Evolutionary conservation across 371 early-diverging fungal genomes (phyloP).

Genomic region (Lichtheimia corymbifera): DNA sequence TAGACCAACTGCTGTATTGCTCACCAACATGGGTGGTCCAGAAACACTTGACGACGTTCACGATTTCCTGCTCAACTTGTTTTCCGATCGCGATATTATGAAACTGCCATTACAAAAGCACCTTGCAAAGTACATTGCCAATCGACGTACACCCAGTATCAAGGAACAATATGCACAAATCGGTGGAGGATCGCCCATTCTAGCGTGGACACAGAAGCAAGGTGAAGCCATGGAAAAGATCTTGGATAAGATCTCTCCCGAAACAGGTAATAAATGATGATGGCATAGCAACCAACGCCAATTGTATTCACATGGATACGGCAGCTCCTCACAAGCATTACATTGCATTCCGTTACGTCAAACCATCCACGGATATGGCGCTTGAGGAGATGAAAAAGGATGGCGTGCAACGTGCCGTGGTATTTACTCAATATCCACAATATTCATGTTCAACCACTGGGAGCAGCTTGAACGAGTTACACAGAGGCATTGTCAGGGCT

Average conservation of each 20-base stretch:
- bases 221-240: slow-evolving; percentile 76
- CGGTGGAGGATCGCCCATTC: slow-evolving; percentile 95
- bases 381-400: slow-evolving; percentile 78
- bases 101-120: slow-evolving; percentile 82
- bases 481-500: slow-evolving; percentile 55
- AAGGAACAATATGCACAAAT: slow-evolving; percentile 89
- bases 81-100: slow-evolving; percentile 93
- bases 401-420: slow-evolving; percentile 84
- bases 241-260: slow-evolving; percentile 77
- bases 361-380: slow-evolving; percentile 78
- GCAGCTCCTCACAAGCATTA: slow-evolving; percentile 93
- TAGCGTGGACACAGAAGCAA: slow-evolving; percentile 88
- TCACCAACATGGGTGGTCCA: slow-evolving; percentile 96
- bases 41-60: slow-evolving; percentile 76
- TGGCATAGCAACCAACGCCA: not conserved
- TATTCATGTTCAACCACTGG: slow-evolving; percentile 97
- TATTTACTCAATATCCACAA: slow-evolving; percentile 95
- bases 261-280: slow-evolving; percentile 59
- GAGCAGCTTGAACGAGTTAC: slow-evolving; percentile 88
- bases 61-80: slow-evolving; percentile 82
- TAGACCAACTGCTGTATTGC: slow-evolving; percentile 76
- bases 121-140: slow-evolving; percentile 80
- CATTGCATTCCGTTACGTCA: slow-evolving; percentile 91
- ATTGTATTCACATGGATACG: not conserved
- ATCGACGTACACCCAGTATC: slow-evolving; percentile 84